phyloP scores from a whole-genome alignment of 2,329 filamentous ascomycete species.

The Hirsutella thompsonii region DNA sequence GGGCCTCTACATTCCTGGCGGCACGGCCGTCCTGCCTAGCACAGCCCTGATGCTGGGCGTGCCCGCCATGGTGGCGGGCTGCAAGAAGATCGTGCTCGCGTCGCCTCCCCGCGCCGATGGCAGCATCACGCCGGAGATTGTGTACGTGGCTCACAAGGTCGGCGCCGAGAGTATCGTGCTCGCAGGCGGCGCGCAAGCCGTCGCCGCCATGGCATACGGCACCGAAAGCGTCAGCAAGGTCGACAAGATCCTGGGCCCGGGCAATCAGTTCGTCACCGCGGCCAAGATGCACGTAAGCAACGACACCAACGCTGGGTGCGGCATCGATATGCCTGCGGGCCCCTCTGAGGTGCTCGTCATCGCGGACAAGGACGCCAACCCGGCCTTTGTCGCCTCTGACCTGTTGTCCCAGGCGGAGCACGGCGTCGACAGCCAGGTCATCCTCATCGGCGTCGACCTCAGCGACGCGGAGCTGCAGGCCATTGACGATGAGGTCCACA shows the following conservation, averaged over 20 bases:
- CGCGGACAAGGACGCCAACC: slow-evolving; percentile 77
- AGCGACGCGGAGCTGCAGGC: slow-evolving; percentile 58
- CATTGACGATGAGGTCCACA: slow-evolving; percentile 85
- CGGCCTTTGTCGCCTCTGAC: slow-evolving; percentile 90
- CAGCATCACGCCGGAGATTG: slow-evolving; percentile 87
- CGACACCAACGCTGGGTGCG: slow-evolving; percentile 86
- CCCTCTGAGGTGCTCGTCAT: slow-evolving; percentile 95
- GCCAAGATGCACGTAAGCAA: slow-evolving; percentile 98
- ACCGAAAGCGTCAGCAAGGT: slow-evolving; percentile 92
- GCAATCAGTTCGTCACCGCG: slow-evolving; percentile 96
- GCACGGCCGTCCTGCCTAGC: slow-evolving; percentile 91
- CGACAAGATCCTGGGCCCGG: slow-evolving; percentile 95
- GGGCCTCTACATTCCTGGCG: slow-evolving; percentile 91
- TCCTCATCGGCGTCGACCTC: slow-evolving; percentile 76
- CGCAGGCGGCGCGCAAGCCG: slow-evolving; percentile 87
- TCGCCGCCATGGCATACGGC: slow-evolving; percentile 94
- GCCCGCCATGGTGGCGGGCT: slow-evolving; percentile 93
- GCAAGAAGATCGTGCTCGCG: slow-evolving; percentile 86
- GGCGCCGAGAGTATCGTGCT: slow-evolving; percentile 93
- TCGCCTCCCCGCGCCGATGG: slow-evolving; percentile 84
- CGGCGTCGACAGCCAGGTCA: slow-evolving; percentile 89
- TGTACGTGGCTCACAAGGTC: slow-evolving; percentile 94
- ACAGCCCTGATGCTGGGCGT: slow-evolving; percentile 97
- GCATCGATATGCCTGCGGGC: slow-evolving; percentile 97
- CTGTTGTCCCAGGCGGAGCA: slow-evolving; percentile 93